Evolutionary conservation across 2,329 filamentous ascomycete genomes (phyloP).

Genomic region (Paraphaeosphaeria minitans): DNA sequence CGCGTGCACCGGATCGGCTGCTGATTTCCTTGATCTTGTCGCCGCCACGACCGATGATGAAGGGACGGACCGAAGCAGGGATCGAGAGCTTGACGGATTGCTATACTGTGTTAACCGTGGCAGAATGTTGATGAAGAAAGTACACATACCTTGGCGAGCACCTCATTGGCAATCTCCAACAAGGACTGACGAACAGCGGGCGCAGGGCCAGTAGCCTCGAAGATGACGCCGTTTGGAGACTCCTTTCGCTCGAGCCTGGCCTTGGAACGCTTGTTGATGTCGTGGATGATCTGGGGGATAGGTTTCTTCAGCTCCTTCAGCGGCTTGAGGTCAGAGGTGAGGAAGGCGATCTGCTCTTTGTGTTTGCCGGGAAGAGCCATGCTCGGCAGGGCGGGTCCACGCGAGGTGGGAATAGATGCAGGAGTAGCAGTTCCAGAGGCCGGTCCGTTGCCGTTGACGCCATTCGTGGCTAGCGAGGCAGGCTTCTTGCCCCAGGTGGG

Average conservation of each 20-base stretch:
- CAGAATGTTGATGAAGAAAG: neutral
- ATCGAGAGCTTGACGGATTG: conserved; percentile 77
- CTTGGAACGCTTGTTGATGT: conserved; percentile 91
- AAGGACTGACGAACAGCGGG: conserved; percentile 86
- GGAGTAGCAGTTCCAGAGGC: conserved; percentile 60
- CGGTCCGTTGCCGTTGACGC: conserved; percentile 60
- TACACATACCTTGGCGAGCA: conserved; percentile 76
- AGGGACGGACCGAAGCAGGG: conserved; percentile 79
- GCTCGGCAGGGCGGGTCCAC: conserved; percentile 55
- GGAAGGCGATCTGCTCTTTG: conserved; percentile 75
- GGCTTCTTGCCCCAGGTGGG: conserved; percentile 79
- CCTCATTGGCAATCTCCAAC: conserved; percentile 84
- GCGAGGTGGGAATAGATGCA: conserved; percentile 45
- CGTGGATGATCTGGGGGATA: conserved; percentile 81
- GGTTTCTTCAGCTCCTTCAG: conserved; percentile 82
- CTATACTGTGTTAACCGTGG: conserved; percentile 44
- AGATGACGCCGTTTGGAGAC: conserved; percentile 75
- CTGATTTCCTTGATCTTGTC: conserved; percentile 88
- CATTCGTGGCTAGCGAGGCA: conserved; percentile 53
- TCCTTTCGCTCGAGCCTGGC: conserved; percentile 80
- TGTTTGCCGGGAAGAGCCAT: conserved; percentile 83
- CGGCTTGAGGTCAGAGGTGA: conserved; percentile 76
- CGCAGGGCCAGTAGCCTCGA: conserved; percentile 83
- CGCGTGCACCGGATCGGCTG: conserved; percentile 85
- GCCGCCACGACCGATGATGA: conserved; percentile 92